Base-by-base conservation (phyloP, 805 yeast species). In the Naumovozyma dairenensis region DNA sequence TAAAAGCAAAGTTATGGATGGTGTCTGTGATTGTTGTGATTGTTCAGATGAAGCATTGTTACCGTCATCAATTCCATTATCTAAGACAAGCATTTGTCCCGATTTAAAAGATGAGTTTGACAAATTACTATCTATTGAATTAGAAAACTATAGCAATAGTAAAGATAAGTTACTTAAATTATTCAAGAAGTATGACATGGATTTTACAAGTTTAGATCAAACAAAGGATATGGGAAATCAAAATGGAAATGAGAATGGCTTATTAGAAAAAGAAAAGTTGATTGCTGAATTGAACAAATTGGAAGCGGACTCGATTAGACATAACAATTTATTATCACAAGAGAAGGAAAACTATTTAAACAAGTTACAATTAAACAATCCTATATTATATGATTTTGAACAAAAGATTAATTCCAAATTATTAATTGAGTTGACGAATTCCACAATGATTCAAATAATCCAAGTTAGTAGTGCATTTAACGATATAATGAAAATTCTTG, bases 11-110 rank as follows among this genome's bases (percentile, higher is more conserved):
- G 81, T 92, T 13, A 75, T 79, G 47, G 98, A 92, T 58, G 96
- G 96, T 0, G 76, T 79, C 2, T 92, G 98, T 61, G 98, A 92
- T 53, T 92, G 98, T 57, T 92, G 98, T 59, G 98, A 92, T 59
- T 97, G 98, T 6, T 71, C 85, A 1, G 98, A 92, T 58, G 98
- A 92, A 55, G 55, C 13, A 7, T 12, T 24, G 13, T 14, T 24
- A 8, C 5, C 7, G n/a, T 10, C 8, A 17, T 29, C 32, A 14
- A 31, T 36, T 29, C 20, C 30, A 8, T 32, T 32, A 10, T 13
- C 37, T 27, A 34, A 32, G 24, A 26, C 17, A 5, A 33, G 20
- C 17, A 8, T 29, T 20, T 61, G 67, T 41, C 38, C 28, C 3
- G 50, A 49, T 22, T 43, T 65, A 28, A 44, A 53, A 22, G 36